Evolutionary conservation across 352 stramenopile species (phyloP), one percentile per base, ranked within the genome.

Genomic region (Phytopythium boreale): DNA sequence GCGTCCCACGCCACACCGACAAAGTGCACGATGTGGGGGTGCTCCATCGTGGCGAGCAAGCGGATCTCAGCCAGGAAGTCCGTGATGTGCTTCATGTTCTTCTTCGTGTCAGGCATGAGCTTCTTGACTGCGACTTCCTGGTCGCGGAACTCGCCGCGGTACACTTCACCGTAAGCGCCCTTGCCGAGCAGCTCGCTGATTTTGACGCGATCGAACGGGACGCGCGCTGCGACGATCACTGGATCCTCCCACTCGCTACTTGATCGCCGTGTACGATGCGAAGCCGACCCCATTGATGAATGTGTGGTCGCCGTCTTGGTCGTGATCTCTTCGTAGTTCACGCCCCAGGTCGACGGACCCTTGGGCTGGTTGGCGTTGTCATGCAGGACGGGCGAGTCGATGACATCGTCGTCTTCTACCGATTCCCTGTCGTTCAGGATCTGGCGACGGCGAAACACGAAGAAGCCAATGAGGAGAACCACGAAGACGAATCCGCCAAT

Each of bases 1-100:
- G 76, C 73, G 17, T 84, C 76, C 75, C 77, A 88, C 2, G 77
- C 79, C 19, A 88, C 75, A 17, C 79, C 79, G 5, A 84, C 62
- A n/a, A 88, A 86, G 6, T 63, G 57, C 14, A 88, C 77, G 29
- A 84, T 80, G 15, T 81, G 67, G 5, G 79, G 77, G 49, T 88
- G 79, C 8, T 82, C 76, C 56, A 86, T 68, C 5, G 73, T 69
- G 14, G 73, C 67, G 47, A 80, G 66, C 17, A 82, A 57, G 17
- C 74, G 69, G 44, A 88, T 78, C 56, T 86, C 77, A 2, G 66
- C 59, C 43, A 84, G 26, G 37, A 84, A 84, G 6, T 56, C 53
- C 26, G 80, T 55, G 17, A 85, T 85, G 11, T 77, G 62, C 9
- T 49, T 15, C 41, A 85, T 59, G 19, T 79, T 70, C 53, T 82